These are phyloP conservation scores for Trichomonas vaginalis DNA, from an alignment of 208 protist species.

Conservation along the genomic window DNA sequence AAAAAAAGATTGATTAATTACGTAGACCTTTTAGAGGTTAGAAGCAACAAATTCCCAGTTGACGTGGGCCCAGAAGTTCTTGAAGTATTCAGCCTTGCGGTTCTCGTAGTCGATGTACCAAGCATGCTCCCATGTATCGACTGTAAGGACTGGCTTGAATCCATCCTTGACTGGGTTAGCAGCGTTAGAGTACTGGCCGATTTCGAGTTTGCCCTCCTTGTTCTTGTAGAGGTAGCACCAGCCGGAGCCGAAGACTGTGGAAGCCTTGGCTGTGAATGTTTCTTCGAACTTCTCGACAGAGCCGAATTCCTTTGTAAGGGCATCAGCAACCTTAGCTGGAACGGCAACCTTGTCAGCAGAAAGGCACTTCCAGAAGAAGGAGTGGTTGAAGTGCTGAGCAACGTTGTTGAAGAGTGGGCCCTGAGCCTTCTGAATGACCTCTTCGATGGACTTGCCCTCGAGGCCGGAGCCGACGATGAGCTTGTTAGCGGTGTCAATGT, in stretches of 20 bases:
- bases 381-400: background rate
- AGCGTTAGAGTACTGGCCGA: background rate
- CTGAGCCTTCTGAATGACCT: background rate
- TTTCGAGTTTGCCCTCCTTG: background rate
- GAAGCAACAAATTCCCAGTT: background rate
- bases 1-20: no score
- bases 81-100: background rate
- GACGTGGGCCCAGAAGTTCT: background rate
- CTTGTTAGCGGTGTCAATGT: background rate
- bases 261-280: background rate
- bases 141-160: background rate
- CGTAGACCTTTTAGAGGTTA: no score
- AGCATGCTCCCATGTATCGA: background rate
- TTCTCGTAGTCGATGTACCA: slow-evolving; percentile 14
- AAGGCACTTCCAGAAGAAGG: background rate
- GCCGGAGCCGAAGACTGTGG: background rate
- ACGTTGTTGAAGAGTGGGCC: slow-evolving; percentile 5
- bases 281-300: background rate
- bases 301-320: background rate
- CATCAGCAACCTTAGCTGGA: background rate
- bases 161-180: background rate
- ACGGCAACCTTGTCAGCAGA: background rate
- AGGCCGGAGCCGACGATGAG: background rate
- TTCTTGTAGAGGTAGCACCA: background rate
- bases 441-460: background rate